Conservation (phyloP, 306 rosid genomes). For the Ammopiptanthus mongolicus region DNA sequence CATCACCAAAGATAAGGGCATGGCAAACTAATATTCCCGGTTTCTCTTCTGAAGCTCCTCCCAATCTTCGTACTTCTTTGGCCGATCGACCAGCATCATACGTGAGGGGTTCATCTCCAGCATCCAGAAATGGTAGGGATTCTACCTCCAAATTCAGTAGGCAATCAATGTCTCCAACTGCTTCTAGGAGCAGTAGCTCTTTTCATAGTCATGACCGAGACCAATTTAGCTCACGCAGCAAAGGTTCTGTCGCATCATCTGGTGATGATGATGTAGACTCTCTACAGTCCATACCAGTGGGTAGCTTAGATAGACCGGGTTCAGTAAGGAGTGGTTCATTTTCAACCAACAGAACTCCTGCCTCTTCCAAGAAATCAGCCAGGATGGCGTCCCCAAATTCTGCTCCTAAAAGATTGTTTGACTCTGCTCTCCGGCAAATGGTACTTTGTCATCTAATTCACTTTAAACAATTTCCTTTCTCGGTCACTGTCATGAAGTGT, state of each 20-base stretch:
- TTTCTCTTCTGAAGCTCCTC: conserved; percentile 79
- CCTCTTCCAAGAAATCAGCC: conserved; percentile 53
- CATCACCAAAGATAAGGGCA: conserved; percentile 82
- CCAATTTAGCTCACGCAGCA: conserved; percentile 66
- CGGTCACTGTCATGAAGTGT: not conserved
- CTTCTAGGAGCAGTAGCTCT: conserved; percentile 72
- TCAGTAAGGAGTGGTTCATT: conserved; percentile 43
- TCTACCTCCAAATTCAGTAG: conserved; percentile 49
- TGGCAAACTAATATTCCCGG: conserved; percentile 90
- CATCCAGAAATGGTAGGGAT: conserved; percentile 60
- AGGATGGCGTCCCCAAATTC: conserved; percentile 52
- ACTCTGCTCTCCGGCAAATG: conserved; percentile 69
- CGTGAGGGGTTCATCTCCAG: conserved; percentile 89
- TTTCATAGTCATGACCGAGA: conserved; percentile 73
- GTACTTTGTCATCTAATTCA: conserved; percentile 37
- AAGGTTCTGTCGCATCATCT: conserved; percentile 75
- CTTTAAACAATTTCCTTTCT: not conserved
- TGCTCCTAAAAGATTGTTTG: conserved; percentile 73
- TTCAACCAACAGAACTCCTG: conserved; percentile 51
- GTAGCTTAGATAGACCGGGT: conserved; percentile 55
- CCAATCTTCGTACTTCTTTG: conserved; percentile 81
- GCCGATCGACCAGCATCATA: conserved; percentile 79
- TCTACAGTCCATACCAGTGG: conserved; percentile 57
- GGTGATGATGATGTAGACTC: conserved; percentile 82
- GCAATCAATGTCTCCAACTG: conserved; percentile 80